A percentile compares a stretch with the other conserved stretches of the same genome.
These are phyloP conservation scores for Lophium mytilinum DNA, from an alignment of 495 filamentous ascomycete genomes.

Conservation along the genomic window DNA sequence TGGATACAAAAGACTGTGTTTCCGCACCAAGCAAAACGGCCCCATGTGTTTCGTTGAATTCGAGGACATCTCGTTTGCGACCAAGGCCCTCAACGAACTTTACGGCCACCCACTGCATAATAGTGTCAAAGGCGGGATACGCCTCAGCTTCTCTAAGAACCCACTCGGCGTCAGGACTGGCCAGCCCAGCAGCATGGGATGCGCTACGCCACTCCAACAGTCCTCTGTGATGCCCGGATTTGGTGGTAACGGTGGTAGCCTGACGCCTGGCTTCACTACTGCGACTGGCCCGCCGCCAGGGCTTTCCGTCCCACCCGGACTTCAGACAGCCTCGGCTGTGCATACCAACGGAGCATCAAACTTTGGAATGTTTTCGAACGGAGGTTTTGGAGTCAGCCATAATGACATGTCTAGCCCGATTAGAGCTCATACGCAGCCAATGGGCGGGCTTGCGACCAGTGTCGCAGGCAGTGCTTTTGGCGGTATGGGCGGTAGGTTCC, in stretches of 20 bases:
- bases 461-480: slow-evolving; percentile 16
- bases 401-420: slow-evolving; percentile 20
- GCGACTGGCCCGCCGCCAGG: slow-evolving; percentile 27
- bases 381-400: slow-evolving; percentile 13
- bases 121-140: slow-evolving; percentile 90
- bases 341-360: slow-evolving; percentile 13
- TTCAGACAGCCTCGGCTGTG: slow-evolving; percentile 7
- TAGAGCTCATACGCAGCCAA: slow-evolving; percentile 6
- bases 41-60: slow-evolving; percentile 99
- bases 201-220: slow-evolving; percentile 43
- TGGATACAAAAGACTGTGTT: slow-evolving; percentile 92
- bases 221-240: slow-evolving; percentile 40
- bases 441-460: slow-evolving; percentile 12
- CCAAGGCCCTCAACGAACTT: slow-evolving; percentile 83
- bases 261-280: slow-evolving; percentile 24
- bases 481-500: slow-evolving; percentile 15
- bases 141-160: slow-evolving; percentile 98
- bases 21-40: slow-evolving; percentile 95
- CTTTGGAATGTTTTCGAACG: slow-evolving; percentile 17
- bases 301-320: slow-evolving; percentile 23
- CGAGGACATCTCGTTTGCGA: slow-evolving; percentile 88
- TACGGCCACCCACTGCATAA: slow-evolving; percentile 87
- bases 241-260: slow-evolving; percentile 9
- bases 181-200: slow-evolving; percentile 50
- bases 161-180: slow-evolving; percentile 85